Conservation (phyloP, 208 protist species). For the Trypanosoma cruzi region DNA sequence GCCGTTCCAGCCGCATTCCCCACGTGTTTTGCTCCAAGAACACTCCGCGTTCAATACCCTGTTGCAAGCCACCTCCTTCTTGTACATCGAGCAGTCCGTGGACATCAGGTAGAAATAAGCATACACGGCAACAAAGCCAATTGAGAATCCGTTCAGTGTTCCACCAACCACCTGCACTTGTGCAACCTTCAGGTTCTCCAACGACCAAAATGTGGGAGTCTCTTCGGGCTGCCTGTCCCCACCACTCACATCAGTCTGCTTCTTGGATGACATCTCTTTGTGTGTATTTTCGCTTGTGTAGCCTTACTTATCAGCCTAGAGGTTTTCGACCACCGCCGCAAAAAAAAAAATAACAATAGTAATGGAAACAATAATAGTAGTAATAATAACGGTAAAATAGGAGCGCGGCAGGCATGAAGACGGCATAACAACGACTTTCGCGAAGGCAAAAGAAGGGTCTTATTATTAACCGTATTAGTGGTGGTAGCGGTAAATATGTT, state of each 20-base stretch:
- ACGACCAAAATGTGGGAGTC: conserved; percentile 36
- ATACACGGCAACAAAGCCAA: conserved; percentile 81
- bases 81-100: conserved; percentile 60
- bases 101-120: conserved; percentile 52
- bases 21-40: conserved; percentile 33
- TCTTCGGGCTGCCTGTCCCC: no score
- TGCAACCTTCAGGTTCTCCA: conserved; percentile 52
- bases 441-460: neutral
- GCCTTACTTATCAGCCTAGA: neutral
- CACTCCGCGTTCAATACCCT: conserved; percentile 59
- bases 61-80: conserved; percentile 31
- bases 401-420: neutral
- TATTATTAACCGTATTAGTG: neutral
- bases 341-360: neutral
- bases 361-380: neutral
- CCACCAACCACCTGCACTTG: conserved; percentile 51
- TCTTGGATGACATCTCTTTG: neutral
- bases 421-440: neutral
- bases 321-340: neutral
- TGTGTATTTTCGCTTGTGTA: neutral
- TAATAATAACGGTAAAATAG: neutral
- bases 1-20: conserved; percentile 44
- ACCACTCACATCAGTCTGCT: no score
- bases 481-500: no score
- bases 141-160: conserved; percentile 67